These are phyloP conservation scores for Xylaria curta DNA, from an alignment of 495 filamentous ascomycete genomes.

Conservation along the genomic window DNA sequence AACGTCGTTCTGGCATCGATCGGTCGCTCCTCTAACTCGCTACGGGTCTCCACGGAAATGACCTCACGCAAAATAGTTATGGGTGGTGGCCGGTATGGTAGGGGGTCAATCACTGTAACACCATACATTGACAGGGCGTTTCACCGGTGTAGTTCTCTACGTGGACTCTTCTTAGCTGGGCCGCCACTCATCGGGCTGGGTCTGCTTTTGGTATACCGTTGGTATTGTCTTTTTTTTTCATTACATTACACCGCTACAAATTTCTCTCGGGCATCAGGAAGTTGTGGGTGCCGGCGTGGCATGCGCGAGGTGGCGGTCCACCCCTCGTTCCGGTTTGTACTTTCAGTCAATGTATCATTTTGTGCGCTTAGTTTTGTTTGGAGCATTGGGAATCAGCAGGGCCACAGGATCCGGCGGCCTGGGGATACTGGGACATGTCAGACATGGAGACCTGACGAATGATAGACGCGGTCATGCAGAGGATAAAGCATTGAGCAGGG, in stretches of 20 bases:
- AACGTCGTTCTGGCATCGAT: constrained; percentile 30
- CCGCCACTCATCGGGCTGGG: constrained; percentile 25
- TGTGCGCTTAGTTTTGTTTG: constrained; percentile 7
- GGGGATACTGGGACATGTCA: constrained; percentile 24
- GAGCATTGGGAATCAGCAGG: constrained; percentile 28
- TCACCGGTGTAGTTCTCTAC: constrained; percentile 25
- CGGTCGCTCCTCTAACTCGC: constrained; percentile 28
- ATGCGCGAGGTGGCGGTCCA: constrained; percentile 24
- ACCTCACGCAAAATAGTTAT: background rate
- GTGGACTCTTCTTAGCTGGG: constrained; percentile 19
- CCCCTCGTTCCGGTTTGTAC: constrained; percentile 17
- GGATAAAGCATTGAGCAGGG: constrained; percentile 29
- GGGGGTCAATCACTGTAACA: constrained; percentile 19
- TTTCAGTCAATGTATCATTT: constrained; percentile 27
- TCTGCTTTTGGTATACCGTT: constrained; percentile 15
- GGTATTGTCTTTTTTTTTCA: background rate
- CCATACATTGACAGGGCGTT: constrained; percentile 25
- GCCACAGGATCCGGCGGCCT: constrained; percentile 17
- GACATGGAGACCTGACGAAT: constrained; percentile 28
- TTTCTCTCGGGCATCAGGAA: constrained; percentile 22
- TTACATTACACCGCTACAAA: constrained; percentile 25
- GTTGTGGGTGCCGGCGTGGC: constrained; percentile 22
- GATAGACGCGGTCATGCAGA: constrained; percentile 30
- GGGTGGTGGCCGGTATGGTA: constrained; percentile 12
- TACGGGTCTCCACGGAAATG: constrained; percentile 31